Percentiles rank a stretch among this genome's conserved stretches.
These are phyloP conservation scores for Aaosphaeria pasadenensis DNA, from an alignment of 2,329 filamentous ascomycete genomes.

Conservation along the genomic window DNA sequence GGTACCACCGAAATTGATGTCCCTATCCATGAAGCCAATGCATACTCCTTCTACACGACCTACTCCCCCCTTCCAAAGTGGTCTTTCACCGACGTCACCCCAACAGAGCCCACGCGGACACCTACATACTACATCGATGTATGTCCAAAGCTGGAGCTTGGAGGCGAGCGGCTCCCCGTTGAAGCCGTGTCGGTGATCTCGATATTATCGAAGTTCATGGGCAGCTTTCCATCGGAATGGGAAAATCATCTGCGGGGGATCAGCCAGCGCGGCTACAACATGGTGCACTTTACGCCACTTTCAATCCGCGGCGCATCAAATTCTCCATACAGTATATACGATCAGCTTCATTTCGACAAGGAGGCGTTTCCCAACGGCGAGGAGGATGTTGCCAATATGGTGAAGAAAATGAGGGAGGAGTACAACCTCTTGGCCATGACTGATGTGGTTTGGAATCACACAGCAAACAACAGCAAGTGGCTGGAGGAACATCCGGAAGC, in stretches of 20 bases:
- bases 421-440: constrained; percentile 85
- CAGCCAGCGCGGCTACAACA: constrained; percentile 90
- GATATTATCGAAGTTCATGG: constrained; percentile 97
- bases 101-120: constrained; percentile 63
- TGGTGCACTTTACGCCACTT: constrained; percentile 96
- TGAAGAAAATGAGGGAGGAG: constrained; percentile 77
- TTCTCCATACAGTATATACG: constrained; percentile 94
- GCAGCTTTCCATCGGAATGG: constrained; percentile 86
- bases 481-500: constrained; percentile 90
- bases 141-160: constrained; percentile 73
- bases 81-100: constrained; percentile 55
- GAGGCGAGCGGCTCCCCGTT: constrained; percentile 72
- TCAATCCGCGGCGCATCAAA: constrained; percentile 87
- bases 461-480: constrained; percentile 93
- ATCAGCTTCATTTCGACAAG: constrained; percentile 85
- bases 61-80: constrained; percentile 84
- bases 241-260: constrained; percentile 85
- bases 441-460: constrained; percentile 98
- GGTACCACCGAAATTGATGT: constrained; percentile 86
- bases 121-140: constrained; percentile 91
- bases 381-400: constrained; percentile 72
- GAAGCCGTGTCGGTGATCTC: constrained; percentile 90
- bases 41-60: constrained; percentile 92
- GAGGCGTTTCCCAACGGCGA: constrained; percentile 81
- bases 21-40: constrained; percentile 76